Evolutionary conservation across 352 stramenopile species (phyloP).

Genomic region (Phytophthora macrochlamydospora): DNA sequence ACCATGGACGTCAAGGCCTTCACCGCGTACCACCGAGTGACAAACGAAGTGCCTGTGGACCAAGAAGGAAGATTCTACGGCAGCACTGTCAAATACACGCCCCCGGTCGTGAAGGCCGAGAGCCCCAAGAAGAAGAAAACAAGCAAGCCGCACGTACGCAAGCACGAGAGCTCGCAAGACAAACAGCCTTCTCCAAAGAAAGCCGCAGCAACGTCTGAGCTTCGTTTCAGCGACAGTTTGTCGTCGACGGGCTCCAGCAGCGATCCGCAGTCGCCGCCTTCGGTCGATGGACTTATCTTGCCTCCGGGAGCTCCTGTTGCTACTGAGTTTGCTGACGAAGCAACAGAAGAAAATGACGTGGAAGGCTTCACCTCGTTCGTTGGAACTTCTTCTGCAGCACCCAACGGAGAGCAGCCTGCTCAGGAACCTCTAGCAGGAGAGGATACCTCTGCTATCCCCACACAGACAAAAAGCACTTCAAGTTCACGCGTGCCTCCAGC

Average conservation of each 20-base stretch:
- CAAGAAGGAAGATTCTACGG: constrained; percentile 70
- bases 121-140: constrained; percentile 18
- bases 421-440: constrained; percentile 24
- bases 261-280: constrained; percentile 33
- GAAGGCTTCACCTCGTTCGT: constrained; percentile 41
- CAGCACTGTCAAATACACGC: constrained; percentile 21
- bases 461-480: constrained; percentile 41
- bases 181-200: constrained; percentile 23
- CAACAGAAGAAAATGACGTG: constrained; percentile 24
- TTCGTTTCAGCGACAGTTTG: constrained; percentile 25
- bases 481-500: constrained; percentile 45
- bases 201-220: constrained; percentile 26
- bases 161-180: constrained; percentile 9
- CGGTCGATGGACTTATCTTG: constrained; percentile 34
- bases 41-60: constrained; percentile 56
- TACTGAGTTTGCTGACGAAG: neutral
- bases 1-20: constrained; percentile 84
- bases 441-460: constrained; percentile 1
- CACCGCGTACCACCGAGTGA: constrained; percentile 58
- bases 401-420: constrained; percentile 25
- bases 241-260: constrained; percentile 34
- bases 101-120: constrained; percentile 9
- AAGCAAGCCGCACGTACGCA: constrained; percentile 11
- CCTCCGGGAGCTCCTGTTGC: constrained; percentile 14
- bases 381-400: constrained; percentile 14